Evolutionary conservation across 2,329 filamentous ascomycete species (phyloP).

Genomic region (Alternaria triticina): DNA sequence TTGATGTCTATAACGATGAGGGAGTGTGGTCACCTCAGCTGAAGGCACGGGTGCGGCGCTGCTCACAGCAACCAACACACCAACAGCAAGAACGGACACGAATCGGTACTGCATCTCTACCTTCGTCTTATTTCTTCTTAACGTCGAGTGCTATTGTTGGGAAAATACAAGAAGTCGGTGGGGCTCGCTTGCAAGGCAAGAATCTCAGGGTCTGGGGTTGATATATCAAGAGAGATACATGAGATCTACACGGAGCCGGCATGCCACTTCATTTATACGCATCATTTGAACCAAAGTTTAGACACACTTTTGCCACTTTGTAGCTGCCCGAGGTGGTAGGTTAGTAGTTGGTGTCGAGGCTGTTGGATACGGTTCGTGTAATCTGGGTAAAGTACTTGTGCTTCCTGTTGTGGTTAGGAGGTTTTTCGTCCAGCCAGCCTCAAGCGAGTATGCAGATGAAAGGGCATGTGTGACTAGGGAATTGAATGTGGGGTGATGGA

Average conservation of each 20-base stretch:
- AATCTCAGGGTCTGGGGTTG: constrained; percentile 1
- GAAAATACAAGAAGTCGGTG: background rate
- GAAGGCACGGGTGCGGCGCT: constrained; percentile 31
- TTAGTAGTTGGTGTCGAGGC: constrained; percentile 14
- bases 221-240: background rate
- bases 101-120: constrained; percentile 36
- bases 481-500: constrained; percentile 9
- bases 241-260: constrained; percentile 6
- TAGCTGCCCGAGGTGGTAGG: background rate
- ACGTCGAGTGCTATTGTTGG: background rate
- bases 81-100: constrained; percentile 32
- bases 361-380: constrained; percentile 16
- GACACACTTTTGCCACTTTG: constrained; percentile 9
- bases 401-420: constrained; percentile 6
- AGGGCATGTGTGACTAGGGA: background rate
- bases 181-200: background rate
- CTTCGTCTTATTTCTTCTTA: background rate
- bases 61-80: constrained; percentile 28
- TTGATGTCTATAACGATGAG: background rate
- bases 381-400: constrained; percentile 25
- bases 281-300: constrained; percentile 10
- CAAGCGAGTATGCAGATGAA: constrained; percentile 5
- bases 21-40: constrained; percentile 18
- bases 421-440: constrained; percentile 4
- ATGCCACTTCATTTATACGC: constrained; percentile 13